Base-by-base conservation (phyloP, 805 yeast genomes). In the Vanderwaltozyma polyspora region DNA sequence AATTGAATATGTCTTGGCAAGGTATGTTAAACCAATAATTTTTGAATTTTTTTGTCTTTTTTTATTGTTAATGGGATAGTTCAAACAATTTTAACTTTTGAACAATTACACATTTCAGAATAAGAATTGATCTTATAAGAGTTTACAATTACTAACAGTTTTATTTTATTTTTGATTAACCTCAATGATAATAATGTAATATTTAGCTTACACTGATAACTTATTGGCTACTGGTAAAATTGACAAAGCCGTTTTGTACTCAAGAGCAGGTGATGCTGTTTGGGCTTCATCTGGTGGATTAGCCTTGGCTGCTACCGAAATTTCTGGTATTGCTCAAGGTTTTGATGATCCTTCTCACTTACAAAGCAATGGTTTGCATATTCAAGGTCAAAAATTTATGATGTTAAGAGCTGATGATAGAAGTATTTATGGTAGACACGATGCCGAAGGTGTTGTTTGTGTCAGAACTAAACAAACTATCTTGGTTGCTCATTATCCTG, bases 381-480 rank as follows among this genome's bases (percentile, higher is more conserved):
- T 83, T 37, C 80, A 77, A 54, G 84, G 86, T 35, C 77, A 76
- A 52, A 91, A 91, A 62, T 87, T 87, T 67, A 83, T 89, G 59
- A 65, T 85, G 45, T 70, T 91, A 49, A 77, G 76, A 51, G 94
- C 95, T 11, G 96, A 89, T 54, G 89, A 79, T 33, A 76, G 96
- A 63, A 80, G 94, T 39, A 82, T 91, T 49, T 89, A 91, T 59
- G 97, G 95, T 45, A 89, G 89, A 61, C 76, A 73, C 50, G 94
- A 81, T 33, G 86, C 79, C 41, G 82, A 79, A 49, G 98, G 98
- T 49, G 70, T 89, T 36, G 64, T 91, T 44, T 79, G 84, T 45
- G 96, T 89, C 31, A 82, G 94, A 70, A 86, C 97, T 36, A 83
- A 76, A 55, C 97, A 89, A 63, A 86, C 96, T 21, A 76, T 91